Conservation (phyloP, 192 early-diverging fungal genomes). For the Backusella psychrophila region DNA sequence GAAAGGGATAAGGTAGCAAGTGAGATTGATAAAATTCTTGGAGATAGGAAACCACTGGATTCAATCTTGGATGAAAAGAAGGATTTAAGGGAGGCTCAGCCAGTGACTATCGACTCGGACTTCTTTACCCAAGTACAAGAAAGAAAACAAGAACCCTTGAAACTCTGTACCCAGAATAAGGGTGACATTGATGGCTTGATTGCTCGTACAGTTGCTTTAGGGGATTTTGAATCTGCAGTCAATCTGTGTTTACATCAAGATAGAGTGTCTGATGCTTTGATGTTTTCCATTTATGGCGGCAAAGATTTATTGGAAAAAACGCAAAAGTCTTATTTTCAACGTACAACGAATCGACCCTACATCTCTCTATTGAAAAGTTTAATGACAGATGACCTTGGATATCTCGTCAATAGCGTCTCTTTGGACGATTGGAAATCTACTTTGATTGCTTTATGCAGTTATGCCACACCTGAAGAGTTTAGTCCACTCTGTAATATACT, state of each 20-base stretch:
- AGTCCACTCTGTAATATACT: conserved; percentile 59
- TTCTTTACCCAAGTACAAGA: conserved; percentile 38
- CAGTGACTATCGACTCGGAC: conserved; percentile 18
- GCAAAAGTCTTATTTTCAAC: conserved; percentile 76
- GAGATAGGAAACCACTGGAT: background rate
- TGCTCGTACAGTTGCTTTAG: conserved; percentile 78
- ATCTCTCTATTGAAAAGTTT: conserved; percentile 82
- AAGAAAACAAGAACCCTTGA: background rate
- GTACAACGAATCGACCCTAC: conserved; percentile 64
- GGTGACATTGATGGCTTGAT: conserved; percentile 74
- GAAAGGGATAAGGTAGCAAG: conserved; percentile 61
- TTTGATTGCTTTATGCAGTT: conserved; percentile 92
- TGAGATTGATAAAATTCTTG: conserved; percentile 9
- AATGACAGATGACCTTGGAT: conserved; percentile 70
- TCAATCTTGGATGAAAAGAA: conserved; percentile 5
- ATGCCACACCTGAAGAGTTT: conserved; percentile 85
- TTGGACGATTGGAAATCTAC: conserved; percentile 90
- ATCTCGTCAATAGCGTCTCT: conserved; percentile 73
- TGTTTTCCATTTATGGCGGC: conserved; percentile 84
- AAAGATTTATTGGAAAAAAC: conserved; percentile 30
- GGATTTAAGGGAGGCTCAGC: conserved; percentile 16
- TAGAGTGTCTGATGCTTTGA: conserved; percentile 57
- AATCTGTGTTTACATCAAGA: conserved; percentile 77
- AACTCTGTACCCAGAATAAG: background rate
- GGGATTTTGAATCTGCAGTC: conserved; percentile 90